These are phyloP conservation scores for Botryotinia narcissicola DNA, from an alignment of 2,329 filamentous ascomycete genomes.

Conservation along the genomic window DNA sequence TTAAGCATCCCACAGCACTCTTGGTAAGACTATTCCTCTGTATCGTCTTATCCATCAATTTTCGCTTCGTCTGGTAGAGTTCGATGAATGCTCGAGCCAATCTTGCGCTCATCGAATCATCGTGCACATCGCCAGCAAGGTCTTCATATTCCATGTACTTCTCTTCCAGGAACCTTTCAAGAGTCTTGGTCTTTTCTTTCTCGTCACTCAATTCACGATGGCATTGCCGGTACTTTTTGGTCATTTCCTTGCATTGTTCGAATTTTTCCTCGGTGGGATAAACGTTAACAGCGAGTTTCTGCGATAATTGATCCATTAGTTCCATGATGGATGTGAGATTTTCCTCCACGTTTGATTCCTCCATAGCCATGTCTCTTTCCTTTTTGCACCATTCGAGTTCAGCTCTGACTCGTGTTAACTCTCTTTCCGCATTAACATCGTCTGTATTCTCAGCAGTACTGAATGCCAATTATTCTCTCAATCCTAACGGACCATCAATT, in stretches of 20 bases:
- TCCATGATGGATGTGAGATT: not conserved
- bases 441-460: not conserved
- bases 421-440: not conserved
- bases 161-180: conserved; percentile 8
- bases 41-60: conserved; percentile 5
- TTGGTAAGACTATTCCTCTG: conserved; percentile 12
- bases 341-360: not conserved
- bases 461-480: conserved; percentile 1
- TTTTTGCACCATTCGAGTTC: not conserved
- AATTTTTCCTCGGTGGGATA: not conserved
- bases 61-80: not conserved
- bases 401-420: not conserved
- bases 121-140: not conserved
- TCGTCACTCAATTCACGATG: conserved; percentile 5
- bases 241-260: not conserved
- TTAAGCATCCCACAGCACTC: not conserved
- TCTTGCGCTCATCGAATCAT: not conserved
- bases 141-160: conserved; percentile 1
- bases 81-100: conserved; percentile 4
- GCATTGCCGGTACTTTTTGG: not conserved
- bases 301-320: not conserved
- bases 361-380: conserved; percentile 3
- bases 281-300: not conserved
- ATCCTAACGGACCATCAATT: conserved; percentile 5
- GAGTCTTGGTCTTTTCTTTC: conserved; percentile 8